phyloP scores from a whole-genome alignment of 2,329 filamentous ascomycete genomes.

The Talaromyces marneffei region DNA sequence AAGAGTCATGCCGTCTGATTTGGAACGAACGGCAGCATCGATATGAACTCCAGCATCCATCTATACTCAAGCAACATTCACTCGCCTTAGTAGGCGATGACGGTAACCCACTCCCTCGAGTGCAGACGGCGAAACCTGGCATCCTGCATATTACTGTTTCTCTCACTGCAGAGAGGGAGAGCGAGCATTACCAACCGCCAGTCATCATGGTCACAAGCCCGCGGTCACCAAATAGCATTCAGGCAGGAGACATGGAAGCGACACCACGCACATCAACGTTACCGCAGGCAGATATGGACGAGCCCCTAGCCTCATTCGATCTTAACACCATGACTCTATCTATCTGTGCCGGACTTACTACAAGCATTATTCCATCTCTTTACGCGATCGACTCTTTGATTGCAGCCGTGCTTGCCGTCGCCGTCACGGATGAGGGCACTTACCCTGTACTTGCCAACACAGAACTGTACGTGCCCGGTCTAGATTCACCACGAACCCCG shows the following conservation, averaged over 20 bases:
- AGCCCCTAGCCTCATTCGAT: constrained; percentile 40
- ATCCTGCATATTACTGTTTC: constrained; percentile 40
- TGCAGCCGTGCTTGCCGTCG: constrained; percentile 41
- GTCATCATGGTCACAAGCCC: constrained; percentile 37
- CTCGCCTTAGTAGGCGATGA: constrained; percentile 31
- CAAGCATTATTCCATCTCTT: constrained; percentile 39
- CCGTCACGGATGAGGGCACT: constrained; percentile 38
- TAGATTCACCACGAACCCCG: constrained; percentile 14
- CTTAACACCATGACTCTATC: constrained; percentile 37
- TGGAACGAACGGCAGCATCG: constrained; percentile 37
- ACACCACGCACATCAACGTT: constrained; percentile 35
- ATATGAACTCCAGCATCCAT: constrained; percentile 45
- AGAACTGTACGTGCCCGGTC: constrained; percentile 23
- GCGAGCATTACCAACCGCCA: constrained; percentile 19
- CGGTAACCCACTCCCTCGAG: constrained; percentile 30
- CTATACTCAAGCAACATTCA: constrained; percentile 28
- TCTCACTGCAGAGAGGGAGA: constrained; percentile 24
- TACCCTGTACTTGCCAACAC: constrained; percentile 36
- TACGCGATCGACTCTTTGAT: constrained; percentile 46
- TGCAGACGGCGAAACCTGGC: constrained; percentile 26
- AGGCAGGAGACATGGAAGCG: constrained; percentile 28
- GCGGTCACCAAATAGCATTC: constrained; percentile 29
- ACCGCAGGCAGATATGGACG: constrained; percentile 34
- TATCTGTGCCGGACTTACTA: constrained; percentile 37
- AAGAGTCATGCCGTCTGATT: constrained; percentile 43